Percentiles rank a stretch among this genome's conserved stretches.
These are phyloP conservation scores for Gyrodon lividus DNA, from an alignment of 768 basidiomycete genomes.

Conservation along the genomic window DNA sequence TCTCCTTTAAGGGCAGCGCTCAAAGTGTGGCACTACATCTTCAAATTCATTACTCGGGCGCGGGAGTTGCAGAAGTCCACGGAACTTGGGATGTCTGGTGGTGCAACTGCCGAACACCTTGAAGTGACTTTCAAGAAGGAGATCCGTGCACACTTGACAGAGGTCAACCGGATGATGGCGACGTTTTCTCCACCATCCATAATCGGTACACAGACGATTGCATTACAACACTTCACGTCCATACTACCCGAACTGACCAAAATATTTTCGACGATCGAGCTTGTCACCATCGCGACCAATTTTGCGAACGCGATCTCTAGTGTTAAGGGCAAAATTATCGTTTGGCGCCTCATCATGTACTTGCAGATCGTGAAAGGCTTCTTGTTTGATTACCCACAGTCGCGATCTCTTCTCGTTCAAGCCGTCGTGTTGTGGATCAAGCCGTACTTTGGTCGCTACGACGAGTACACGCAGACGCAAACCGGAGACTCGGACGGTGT, in stretches of 20 bases:
- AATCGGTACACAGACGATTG: constrained; percentile 94
- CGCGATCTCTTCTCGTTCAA: constrained; percentile 79
- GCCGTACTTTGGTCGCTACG: constrained; percentile 89
- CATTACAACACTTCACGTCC: constrained; percentile 89
- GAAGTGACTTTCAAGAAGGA: constrained; percentile 86
- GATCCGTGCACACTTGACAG: constrained; percentile 67
- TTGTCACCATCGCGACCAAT: constrained; percentile 81
- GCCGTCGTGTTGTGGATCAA: constrained; percentile 92
- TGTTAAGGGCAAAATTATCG: constrained; percentile 82
- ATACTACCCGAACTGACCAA: constrained; percentile 85
- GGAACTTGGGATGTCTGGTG: constrained; percentile 75
- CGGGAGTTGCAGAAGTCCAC: constrained; percentile 83
- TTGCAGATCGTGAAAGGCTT: constrained; percentile 88
- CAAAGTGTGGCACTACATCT: constrained; percentile 96
- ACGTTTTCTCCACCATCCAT: constrained; percentile 75
- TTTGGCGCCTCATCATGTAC: constrained; percentile 94
- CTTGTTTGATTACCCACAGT: constrained; percentile 79
- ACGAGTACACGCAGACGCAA: constrained; percentile 69
- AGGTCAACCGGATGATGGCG: constrained; percentile 89
- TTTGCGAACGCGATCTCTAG: constrained; percentile 83
- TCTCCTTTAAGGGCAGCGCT: constrained; percentile 82
- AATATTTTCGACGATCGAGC: constrained; percentile 77
- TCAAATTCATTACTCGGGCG: constrained; percentile 91
- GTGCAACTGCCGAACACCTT: constrained; percentile 81
- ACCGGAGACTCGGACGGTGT: constrained; percentile 64